A percentile compares a stretch with the other conserved stretches of the same genome.
These are phyloP conservation scores for Beauveria sp. DNA, from an alignment of 2,329 filamentous ascomycete species.

Conservation along the genomic window DNA sequence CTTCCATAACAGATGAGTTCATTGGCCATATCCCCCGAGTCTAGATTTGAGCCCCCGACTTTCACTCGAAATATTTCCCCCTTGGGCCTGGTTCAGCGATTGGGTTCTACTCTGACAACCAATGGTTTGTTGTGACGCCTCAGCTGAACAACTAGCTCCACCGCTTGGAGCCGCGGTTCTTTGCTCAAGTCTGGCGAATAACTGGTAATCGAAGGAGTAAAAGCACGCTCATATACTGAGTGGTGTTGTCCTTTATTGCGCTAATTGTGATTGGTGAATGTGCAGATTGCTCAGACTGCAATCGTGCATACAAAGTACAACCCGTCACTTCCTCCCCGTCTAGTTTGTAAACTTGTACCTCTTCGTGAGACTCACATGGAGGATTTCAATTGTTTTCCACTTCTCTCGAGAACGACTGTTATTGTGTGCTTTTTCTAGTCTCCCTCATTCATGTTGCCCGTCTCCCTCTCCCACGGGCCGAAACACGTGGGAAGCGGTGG, in stretches of 20 bases:
- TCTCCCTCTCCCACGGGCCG: background rate
- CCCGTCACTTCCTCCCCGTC: background rate
- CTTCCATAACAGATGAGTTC: background rate
- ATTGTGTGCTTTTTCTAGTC: background rate
- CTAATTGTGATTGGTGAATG: too few species aligned
- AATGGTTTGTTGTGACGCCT: background rate
- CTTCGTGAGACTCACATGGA: too few species aligned
- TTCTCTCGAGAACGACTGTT: too few species aligned
- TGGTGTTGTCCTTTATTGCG: too few species aligned
- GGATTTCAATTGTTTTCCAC: too few species aligned
- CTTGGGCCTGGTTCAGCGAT: background rate
- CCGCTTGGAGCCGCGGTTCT: background rate
- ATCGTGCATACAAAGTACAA: background rate
- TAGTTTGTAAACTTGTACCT: background rate
- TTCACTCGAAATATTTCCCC: background rate
- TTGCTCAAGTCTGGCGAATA: background rate
- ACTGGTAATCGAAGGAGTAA: background rate
- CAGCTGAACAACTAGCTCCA: background rate
- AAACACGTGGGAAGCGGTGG: background rate
- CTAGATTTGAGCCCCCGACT: background rate
- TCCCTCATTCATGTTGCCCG: background rate
- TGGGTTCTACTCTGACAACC: background rate
- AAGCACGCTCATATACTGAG: background rate
- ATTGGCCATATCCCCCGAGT: background rate
- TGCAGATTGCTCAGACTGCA: background rate